Conservation (phyloP, 495 filamentous ascomycete genomes). For the Podospora pseudocomata region DNA sequence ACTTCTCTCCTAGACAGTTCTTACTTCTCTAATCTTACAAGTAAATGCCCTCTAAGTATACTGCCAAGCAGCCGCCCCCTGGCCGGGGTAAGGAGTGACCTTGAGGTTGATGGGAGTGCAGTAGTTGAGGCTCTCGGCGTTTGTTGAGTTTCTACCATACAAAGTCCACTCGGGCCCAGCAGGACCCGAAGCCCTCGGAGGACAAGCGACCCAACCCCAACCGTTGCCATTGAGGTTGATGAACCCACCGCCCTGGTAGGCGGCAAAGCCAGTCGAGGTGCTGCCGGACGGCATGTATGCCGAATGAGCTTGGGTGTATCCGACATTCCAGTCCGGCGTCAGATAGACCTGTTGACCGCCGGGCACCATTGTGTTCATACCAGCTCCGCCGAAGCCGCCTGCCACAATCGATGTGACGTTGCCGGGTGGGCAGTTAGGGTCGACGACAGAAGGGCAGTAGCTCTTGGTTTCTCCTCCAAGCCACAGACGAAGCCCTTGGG, state of each 20-base stretch:
- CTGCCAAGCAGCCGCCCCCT: constrained; percentile 31
- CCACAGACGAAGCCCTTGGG: constrained; percentile 34
- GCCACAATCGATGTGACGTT: constrained; percentile 27
- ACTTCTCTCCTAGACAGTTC: background rate
- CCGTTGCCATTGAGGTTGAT: constrained; percentile 36
- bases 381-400: constrained; percentile 10
- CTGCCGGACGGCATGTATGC: constrained; percentile 54
- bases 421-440: constrained; percentile 28
- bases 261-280: constrained; percentile 39
- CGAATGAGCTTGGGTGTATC: constrained; percentile 60
- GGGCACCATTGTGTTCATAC: constrained; percentile 52
- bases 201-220: constrained; percentile 38
- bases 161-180: constrained; percentile 30
- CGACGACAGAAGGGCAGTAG: constrained; percentile 34
- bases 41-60: constrained; percentile 22
- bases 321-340: constrained; percentile 50
- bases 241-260: constrained; percentile 34
- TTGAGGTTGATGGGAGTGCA: constrained; percentile 32
- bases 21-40: background rate
- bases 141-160: constrained; percentile 33
- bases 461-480: constrained; percentile 44
- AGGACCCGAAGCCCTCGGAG: constrained; percentile 25
- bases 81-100: constrained; percentile 23
- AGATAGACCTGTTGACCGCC: constrained; percentile 66
- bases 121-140: constrained; percentile 20